phyloP scores from a whole-genome alignment of 176 grass and related monocot species.

The Bothriochloa decipiens region DNA sequence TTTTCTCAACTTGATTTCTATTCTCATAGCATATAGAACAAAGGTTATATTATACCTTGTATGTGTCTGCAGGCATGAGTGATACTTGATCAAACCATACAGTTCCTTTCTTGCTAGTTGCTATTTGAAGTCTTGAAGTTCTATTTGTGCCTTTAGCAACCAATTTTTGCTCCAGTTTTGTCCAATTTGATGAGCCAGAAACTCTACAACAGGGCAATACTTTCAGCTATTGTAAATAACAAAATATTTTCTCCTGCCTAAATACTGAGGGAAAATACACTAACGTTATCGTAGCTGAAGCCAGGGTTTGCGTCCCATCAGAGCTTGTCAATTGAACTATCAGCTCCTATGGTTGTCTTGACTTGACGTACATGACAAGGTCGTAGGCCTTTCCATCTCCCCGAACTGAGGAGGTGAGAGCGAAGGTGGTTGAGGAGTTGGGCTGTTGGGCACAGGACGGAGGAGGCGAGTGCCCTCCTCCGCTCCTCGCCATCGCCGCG shows the following conservation, averaged over 20 bases:
- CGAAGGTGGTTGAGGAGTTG: too few relatives aligned
- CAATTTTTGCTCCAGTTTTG: constrained; percentile 46
- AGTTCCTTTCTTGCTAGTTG: constrained; percentile 51
- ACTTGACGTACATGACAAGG: constrained; percentile 72
- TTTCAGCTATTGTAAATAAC: constrained; percentile 5
- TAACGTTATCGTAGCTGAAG: constrained; percentile 58
- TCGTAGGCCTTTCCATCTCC: constrained; percentile 78
- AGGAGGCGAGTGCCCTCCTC: too few relatives aligned
- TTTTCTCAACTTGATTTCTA: neutral
- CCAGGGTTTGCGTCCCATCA: constrained; percentile 56
- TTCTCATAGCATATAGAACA: neutral
- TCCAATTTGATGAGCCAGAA: constrained; percentile 43
- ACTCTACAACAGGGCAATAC: constrained; percentile 31
- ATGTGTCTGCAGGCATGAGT: constrained; percentile 63
- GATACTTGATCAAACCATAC: constrained; percentile 72
- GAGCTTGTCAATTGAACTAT: constrained; percentile 64
- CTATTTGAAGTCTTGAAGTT: neutral
- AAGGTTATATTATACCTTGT: constrained; percentile 43
- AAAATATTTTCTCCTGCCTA: neutral
- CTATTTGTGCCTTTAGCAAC: constrained; percentile 48
- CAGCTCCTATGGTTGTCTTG: constrained; percentile 50
- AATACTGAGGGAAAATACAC: constrained; percentile 21
- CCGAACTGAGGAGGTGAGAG: too few relatives aligned
- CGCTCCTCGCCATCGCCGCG: too few relatives aligned
- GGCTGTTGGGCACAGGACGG: too few relatives aligned